Conservation (phyloP, 805 yeast species). For the Spathaspora arborariae region DNA sequence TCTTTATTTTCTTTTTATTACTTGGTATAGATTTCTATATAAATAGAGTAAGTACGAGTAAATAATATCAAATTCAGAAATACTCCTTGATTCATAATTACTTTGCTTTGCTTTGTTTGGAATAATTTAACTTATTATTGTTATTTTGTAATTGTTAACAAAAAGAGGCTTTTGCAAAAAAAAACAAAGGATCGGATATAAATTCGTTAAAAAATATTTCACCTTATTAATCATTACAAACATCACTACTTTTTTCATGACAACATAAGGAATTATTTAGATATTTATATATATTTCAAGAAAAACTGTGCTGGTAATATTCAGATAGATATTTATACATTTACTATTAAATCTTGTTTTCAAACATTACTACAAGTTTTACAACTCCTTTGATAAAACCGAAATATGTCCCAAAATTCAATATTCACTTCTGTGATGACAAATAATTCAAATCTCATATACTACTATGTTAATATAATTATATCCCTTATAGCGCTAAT, state of each 20-base stretch:
- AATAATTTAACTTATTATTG: background rate
- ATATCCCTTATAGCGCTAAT: background rate
- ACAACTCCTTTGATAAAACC: background rate
- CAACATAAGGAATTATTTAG: background rate
- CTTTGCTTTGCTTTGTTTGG: background rate
- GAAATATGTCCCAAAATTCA: conserved; percentile 1
- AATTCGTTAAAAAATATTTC: background rate
- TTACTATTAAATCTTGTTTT: too few species aligned
- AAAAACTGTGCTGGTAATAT: too few species aligned
- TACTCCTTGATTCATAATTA: background rate
- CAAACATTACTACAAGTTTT: background rate
- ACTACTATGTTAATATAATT: background rate
- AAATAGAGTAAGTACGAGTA: too few species aligned
- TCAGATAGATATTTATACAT: too few species aligned
- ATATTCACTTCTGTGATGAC: conserved; percentile 4
- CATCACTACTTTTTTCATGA: background rate
- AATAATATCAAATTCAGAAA: too few species aligned
- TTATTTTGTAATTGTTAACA: background rate
- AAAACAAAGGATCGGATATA: background rate
- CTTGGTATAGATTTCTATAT: too few species aligned
- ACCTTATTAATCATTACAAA: background rate
- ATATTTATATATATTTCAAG: too few species aligned
- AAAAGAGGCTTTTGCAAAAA: background rate
- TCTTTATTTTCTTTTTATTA: too few species aligned
- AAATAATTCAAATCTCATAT: background rate